Base-by-base conservation (phyloP, 2,329 filamentous ascomycete genomes). In the Coniochaeta sp. region DNA sequence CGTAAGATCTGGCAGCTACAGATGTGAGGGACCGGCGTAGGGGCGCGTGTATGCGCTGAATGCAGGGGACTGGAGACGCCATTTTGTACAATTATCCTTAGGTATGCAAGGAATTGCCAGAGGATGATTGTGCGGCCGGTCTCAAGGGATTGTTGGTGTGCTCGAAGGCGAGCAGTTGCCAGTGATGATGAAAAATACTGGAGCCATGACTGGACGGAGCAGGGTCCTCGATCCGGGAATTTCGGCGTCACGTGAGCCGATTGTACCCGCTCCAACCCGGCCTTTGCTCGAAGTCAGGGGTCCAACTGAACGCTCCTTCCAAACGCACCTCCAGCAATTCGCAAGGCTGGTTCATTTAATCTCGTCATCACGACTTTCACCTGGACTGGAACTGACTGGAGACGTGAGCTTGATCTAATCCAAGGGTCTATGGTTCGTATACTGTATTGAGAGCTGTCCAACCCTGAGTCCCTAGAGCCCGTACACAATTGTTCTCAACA, bases 1-100 rank as follows among this genome's bases (percentile, higher is more conserved):
- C 80, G 66, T 80, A 78, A 52, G 72, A 67, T 63, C 79, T 74
- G 59, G 69, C 66, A 62, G 68, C 61, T 59, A 66, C 64, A 59
- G 65, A 60, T 38, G 69, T 66, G 34, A 81, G 66, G 34, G 72
- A 76, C 62, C 73, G 72, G 60, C 77, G 74, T 19, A 80, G 69
- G 58, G 78, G 78, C 58, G 69, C 71, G 43, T 75, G 76, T 33
- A 74, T 73, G 63, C 76, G 73, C 61, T 74, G 75, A 36, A 81
- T 70, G 3, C 74, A 72, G 26, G 77, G 71, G 44, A 72, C 72
- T 57, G 79, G 66, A 7, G 74, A 75, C 24, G 74, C 69, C 76
- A 79, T 79, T 44, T 34, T 64, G 58, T 61, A 26, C n/a, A n/a
- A n/a, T 47, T 33, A 31, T 31, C 22, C 22, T 17, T 33, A 31